Evolutionary conservation across 129 eudicot species (phyloP).

Genomic region (Smallanthus sonchifolius): DNA sequence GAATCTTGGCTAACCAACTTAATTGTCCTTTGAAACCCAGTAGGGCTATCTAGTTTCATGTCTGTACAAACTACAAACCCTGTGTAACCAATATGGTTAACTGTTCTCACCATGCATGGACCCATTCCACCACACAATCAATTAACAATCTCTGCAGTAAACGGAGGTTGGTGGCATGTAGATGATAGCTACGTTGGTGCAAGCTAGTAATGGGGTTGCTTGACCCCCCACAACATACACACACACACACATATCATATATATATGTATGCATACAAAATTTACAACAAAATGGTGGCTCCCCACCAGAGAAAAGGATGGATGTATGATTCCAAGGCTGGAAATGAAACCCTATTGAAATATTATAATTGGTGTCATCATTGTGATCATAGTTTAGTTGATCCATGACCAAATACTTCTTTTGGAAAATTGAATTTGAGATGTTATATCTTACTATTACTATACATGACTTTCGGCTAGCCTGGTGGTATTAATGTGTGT

Average conservation of each 20-base stretch:
- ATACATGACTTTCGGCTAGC: slow-evolving; percentile 4
- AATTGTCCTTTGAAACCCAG: slow-evolving; percentile 32
- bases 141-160: slow-evolving; percentile 22
- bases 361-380: slow-evolving; percentile 22
- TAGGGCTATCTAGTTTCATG: slow-evolving; percentile 18
- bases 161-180: slow-evolving; percentile 20
- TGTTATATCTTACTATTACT: slow-evolving; percentile 1
- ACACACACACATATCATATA: background rate
- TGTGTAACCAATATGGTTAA: slow-evolving; percentile 26
- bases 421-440: background rate
- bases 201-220: slow-evolving; percentile 8
- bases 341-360: slow-evolving; percentile 21
- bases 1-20: slow-evolving; percentile 38
- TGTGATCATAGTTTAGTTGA: slow-evolving; percentile 20
- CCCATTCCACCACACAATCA: slow-evolving; percentile 18
- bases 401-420: slow-evolving; percentile 24
- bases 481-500: too few relatives aligned
- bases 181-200: slow-evolving; percentile 28
- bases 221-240: slow-evolving; percentile 18
- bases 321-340: slow-evolving; percentile 23
- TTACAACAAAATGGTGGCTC: slow-evolving; percentile 20
- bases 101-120: slow-evolving; percentile 28
- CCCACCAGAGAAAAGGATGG: slow-evolving; percentile 35
- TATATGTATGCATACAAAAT: background rate
- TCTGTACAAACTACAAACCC: slow-evolving; percentile 25